Percentiles rank a stretch among this genome's conserved stretches.
phyloP scores from a whole-genome alignment of 2,329 filamentous ascomycete species.

The Tolypocladium inflatum region DNA sequence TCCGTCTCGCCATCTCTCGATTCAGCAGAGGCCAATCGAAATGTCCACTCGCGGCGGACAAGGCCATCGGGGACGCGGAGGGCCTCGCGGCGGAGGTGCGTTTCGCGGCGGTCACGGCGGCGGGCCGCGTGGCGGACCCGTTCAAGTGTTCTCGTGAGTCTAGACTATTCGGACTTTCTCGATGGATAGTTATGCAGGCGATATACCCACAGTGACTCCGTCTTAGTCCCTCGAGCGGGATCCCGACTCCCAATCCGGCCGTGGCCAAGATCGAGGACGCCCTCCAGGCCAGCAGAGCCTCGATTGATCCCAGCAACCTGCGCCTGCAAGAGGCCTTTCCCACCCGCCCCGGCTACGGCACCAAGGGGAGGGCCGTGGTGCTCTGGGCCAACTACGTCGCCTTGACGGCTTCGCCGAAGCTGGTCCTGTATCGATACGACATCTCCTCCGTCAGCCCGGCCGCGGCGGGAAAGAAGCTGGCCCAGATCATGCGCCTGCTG shows the following conservation, averaged over 20 bases:
- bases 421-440: conserved; percentile 7
- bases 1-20: no score
- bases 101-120: not conserved
- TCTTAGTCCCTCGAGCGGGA: conserved; percentile 1
- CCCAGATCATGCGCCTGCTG: conserved; percentile 10
- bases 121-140: not conserved
- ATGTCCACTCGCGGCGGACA: not conserved
- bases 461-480: conserved; percentile 5
- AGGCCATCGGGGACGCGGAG: conserved; percentile 1
- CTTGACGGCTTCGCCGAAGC: conserved; percentile 1
- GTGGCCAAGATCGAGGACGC: conserved; percentile 6
- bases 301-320: not conserved
- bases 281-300: not conserved
- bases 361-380: conserved; percentile 2
- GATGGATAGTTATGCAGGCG: no score
- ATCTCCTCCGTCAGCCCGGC: conserved; percentile 1
- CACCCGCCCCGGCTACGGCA: conserved; percentile 6
- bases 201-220: not conserved
- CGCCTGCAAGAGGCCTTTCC: conserved; percentile 4
- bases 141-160: conserved; percentile 3
- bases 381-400: conserved; percentile 10
- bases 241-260: not conserved
- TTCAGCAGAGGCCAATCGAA: no score
- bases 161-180: not conserved
- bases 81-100: not conserved